These are phyloP conservation scores for Furcasterigmium furcatum DNA, from an alignment of 2,329 filamentous ascomycete genomes.

Conservation along the genomic window DNA sequence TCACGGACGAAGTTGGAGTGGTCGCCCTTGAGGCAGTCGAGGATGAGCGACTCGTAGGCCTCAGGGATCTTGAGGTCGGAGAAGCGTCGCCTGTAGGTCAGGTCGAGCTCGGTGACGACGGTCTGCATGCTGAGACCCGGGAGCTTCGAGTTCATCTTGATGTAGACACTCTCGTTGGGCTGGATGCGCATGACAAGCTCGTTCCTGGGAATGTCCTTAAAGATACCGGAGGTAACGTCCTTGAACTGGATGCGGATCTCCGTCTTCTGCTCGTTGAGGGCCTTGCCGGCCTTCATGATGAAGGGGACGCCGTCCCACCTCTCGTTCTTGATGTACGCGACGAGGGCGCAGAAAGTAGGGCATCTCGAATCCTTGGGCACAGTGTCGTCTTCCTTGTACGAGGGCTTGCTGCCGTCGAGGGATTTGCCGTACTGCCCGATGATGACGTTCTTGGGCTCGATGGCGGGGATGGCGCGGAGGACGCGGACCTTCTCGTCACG, in stretches of 20 bases:
- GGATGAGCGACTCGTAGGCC: constrained; percentile 95
- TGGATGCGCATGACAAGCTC: constrained; percentile 99
- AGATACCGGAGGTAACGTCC: constrained; percentile 98
- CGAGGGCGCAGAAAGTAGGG: constrained; percentile 96
- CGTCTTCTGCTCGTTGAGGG: constrained; percentile 98
- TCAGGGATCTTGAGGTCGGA: constrained; percentile 99
- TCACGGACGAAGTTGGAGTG: constrained; percentile 99
- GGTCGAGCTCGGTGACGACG: constrained; percentile 94
- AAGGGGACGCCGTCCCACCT: constrained; percentile 98
- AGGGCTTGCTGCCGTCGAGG: constrained; percentile 91
- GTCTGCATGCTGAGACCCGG: constrained; percentile 99
- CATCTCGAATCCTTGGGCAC: constrained; percentile 96
- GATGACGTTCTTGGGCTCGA: constrained; percentile 99
- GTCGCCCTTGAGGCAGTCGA: constrained; percentile 97
- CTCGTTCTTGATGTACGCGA: constrained; percentile 99
- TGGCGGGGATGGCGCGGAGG: constrained; percentile 85
- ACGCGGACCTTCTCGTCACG: constrained; percentile 98
- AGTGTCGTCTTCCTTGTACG: constrained; percentile 98
- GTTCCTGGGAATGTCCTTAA: constrained; percentile 99
- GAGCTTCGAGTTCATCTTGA: constrained; percentile 99
- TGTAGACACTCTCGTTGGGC: constrained; percentile 99
- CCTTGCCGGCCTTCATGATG: constrained; percentile 99
- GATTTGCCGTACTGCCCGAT: constrained; percentile 98
- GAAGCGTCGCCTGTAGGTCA: constrained; percentile 97
- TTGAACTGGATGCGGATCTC: constrained; percentile 99